Evolutionary conservation across 768 basidiomycete genomes (phyloP).

Genomic region (Agaricus sinodeliciosus): DNA sequence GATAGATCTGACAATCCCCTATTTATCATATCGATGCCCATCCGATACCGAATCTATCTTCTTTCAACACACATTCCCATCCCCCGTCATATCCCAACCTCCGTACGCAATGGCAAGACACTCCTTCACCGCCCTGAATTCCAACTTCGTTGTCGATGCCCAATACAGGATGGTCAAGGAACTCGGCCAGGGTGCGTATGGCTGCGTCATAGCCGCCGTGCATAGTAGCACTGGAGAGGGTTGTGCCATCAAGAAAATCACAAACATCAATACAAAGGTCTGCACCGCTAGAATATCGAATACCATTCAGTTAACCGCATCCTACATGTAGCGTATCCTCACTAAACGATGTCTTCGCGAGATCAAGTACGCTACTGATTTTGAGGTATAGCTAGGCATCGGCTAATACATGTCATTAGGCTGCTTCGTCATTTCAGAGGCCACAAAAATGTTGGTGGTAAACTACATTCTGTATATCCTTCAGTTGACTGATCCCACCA

Average conservation of each 20-base stretch:
- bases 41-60: conserved; percentile 5
- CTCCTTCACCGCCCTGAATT: conserved; percentile 77
- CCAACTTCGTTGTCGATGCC: conserved; percentile 80
- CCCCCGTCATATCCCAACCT: neutral
- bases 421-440: conserved; percentile 96
- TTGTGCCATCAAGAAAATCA: conserved; percentile 95
- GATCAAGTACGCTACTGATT: conserved; percentile 56
- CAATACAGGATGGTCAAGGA: conserved; percentile 96
- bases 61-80: conserved; percentile 4
- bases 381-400: conserved; percentile 7
- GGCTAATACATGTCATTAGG: conserved; percentile 32
- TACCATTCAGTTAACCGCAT: conserved; percentile 2
- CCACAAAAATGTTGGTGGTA: conserved; percentile 84
- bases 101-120: conserved; percentile 54
- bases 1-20: conserved; percentile 9
- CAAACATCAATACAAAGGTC: conserved; percentile 88
- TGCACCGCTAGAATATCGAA: conserved; percentile 11
- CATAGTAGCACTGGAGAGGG: conserved; percentile 81
- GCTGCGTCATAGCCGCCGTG: conserved; percentile 83
- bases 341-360: conserved; percentile 96
- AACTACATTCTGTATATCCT: conserved; percentile 1
- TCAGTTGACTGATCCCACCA: conserved; percentile 23
- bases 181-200: conserved; percentile 93
- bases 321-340: conserved; percentile 65
- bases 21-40: conserved; percentile 12